Evolutionary conservation across 768 basidiomycete genomes (phyloP).

Genomic region (Zangia roseola): DNA sequence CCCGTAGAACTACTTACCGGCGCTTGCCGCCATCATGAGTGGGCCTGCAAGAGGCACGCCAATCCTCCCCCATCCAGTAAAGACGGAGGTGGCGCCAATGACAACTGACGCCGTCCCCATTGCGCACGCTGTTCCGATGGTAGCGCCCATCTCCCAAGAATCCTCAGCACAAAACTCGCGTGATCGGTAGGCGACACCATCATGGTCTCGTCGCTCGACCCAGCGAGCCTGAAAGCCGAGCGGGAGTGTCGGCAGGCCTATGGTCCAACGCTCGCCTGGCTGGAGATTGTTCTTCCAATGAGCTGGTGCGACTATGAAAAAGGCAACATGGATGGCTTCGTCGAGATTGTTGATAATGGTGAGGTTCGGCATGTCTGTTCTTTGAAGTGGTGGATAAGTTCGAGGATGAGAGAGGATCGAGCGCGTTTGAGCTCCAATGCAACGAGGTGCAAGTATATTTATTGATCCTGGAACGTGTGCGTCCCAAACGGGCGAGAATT

Average conservation of each 20-base stretch:
- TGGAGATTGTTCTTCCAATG: slow-evolving; percentile 19
- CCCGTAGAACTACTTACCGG: slow-evolving; percentile 7
- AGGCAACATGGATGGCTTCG: slow-evolving; percentile 19
- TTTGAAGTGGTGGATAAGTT: background rate
- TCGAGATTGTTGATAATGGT: slow-evolving; percentile 20
- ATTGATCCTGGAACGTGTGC: too few relatives aligned
- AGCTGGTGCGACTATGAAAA: slow-evolving; percentile 14
- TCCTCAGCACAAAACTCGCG: slow-evolving; percentile 15
- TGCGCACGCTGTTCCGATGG: slow-evolving; percentile 15
- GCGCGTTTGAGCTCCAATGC: background rate
- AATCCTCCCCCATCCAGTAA: slow-evolving; percentile 1
- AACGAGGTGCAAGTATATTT: background rate
- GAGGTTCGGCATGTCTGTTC: slow-evolving; percentile 16
- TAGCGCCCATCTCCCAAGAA: slow-evolving; percentile 19
- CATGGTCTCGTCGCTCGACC: slow-evolving; percentile 10
- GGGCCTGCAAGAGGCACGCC: slow-evolving; percentile 4
- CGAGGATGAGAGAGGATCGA: background rate
- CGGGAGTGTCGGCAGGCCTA: slow-evolving; percentile 6
- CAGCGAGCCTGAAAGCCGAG: slow-evolving; percentile 16
- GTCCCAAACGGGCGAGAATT: too few relatives aligned
- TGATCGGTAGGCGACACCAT: slow-evolving; percentile 7
- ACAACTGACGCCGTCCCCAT: slow-evolving; percentile 22
- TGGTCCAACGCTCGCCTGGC: slow-evolving; percentile 18
- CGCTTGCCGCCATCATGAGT: slow-evolving; percentile 11
- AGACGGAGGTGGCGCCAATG: background rate